Evolutionary conservation across 192 early-diverging fungal species (phyloP).

Genomic region (Chytriomyces sp.): DNA sequence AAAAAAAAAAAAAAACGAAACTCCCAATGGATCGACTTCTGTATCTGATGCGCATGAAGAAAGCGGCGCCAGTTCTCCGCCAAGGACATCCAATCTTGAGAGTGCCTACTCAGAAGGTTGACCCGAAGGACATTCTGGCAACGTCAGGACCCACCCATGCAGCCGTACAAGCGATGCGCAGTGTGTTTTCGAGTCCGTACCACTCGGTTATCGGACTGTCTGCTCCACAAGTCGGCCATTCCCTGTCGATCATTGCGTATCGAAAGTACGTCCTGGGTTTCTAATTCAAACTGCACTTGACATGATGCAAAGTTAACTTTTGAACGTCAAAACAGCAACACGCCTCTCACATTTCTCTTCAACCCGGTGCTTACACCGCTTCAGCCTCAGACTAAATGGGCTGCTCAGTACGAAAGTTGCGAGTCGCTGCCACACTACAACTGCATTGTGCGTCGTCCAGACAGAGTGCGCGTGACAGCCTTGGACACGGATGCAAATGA

Average conservation of each 20-base stretch:
- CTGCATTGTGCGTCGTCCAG: constrained; percentile 45
- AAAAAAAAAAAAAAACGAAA: background rate
- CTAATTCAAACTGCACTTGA: background rate
- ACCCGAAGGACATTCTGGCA: background rate
- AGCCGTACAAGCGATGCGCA: constrained; percentile 35
- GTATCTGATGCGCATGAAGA: constrained; percentile 29
- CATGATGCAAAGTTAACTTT: background rate
- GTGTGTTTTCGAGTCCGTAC: constrained; percentile 47
- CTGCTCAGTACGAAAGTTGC: constrained; percentile 53
- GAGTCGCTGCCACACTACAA: constrained; percentile 56
- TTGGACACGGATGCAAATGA: constrained; percentile 48
- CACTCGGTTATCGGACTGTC: constrained; percentile 49
- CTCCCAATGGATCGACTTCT: background rate
- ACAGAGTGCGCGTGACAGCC: constrained; percentile 31
- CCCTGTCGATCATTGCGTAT: constrained; percentile 53
- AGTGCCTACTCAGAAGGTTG: background rate
- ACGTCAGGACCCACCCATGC: background rate
- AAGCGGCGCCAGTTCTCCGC: constrained; percentile 28
- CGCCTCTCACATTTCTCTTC: constrained; percentile 52
- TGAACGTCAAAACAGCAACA: too few species aligned
- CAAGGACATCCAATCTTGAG: constrained; percentile 35
- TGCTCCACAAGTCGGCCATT: constrained; percentile 56
- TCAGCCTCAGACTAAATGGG: constrained; percentile 33
- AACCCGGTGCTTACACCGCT: constrained; percentile 47
- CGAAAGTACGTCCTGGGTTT: constrained; percentile 14